Evolutionary conservation across 108 stramenopile genomes (phyloP), one percentile per base, ranked within the genome.

Genomic region (Skeletonema costatum): DNA sequence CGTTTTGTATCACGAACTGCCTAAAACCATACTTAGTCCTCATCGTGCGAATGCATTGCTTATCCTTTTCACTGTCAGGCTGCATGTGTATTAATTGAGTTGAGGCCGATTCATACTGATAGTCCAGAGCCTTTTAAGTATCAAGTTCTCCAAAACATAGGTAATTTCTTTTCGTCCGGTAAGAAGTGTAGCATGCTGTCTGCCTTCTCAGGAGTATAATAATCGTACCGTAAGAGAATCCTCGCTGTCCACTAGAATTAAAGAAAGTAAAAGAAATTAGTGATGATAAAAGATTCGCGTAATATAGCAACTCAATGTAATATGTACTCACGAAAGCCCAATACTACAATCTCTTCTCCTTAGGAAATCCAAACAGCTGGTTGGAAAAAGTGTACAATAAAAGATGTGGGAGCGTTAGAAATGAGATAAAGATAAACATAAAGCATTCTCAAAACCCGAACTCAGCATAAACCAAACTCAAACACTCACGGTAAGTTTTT

Each of bases 181-280:
- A n/a, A 97, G 74, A 90, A 90, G 73, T 97, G 97, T 93, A 97
- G 42, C 90, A 87, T 1, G 90, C 90, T 3, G 85, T n/a, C n/a
- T n/a, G n/a, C 80, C 63, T 60, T 76, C 69, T 92, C 91, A 2
- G 94, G 86, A 19, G 93, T 85, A 76, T 97, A 97, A 59, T 85
- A 94, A 68, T 97, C 97, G 70, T 97, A 97, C 97, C 89, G 64
- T 86, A 80, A 19, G 29, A 56, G 21, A 67, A 67, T 72, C 78
- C n/a, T 32, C 30, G 13, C 30, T 46, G 33, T 66, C 46, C 31
- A n/a, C n/a, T 16, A 6, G 17, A 8, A n/a, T 39, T 60, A 50
- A 32, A 29, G 14, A 38, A n/a, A n/a, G n/a, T 2, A 31, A 36
- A 56, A 46, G 51, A 46, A 10, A 50, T 60, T 14, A 60, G 12